phyloP scores from a whole-genome alignment of 805 yeast genomes.

The Candida parachauliodes region DNA sequence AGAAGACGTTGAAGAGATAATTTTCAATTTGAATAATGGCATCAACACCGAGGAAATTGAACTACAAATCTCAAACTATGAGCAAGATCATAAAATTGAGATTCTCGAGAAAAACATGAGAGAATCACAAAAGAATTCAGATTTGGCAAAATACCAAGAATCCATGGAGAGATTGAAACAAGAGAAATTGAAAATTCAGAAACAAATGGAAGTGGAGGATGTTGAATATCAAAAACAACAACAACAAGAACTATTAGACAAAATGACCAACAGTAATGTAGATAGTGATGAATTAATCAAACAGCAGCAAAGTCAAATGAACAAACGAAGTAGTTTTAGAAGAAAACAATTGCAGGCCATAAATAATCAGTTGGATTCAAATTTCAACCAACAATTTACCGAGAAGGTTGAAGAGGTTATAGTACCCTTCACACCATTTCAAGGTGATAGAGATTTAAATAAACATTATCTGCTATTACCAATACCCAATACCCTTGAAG shows the following conservation, averaged over 20 bases:
- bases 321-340: slow-evolving; percentile 63
- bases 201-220: slow-evolving; percentile 49
- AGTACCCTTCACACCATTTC: slow-evolving; percentile 88
- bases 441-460: slow-evolving; percentile 72
- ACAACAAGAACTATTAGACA: slow-evolving; percentile 39
- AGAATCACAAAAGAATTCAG: slow-evolving; percentile 58
- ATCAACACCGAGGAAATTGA: slow-evolving; percentile 69
- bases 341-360: slow-evolving; percentile 57
- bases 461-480: slow-evolving; percentile 47
- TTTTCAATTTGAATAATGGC: slow-evolving; percentile 70
- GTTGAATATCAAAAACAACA: slow-evolving; percentile 37
- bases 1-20: slow-evolving; percentile 77
- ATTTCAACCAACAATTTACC: slow-evolving; percentile 25
- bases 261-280: slow-evolving; percentile 27
- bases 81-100: slow-evolving; percentile 66
- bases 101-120: slow-evolving; percentile 74
- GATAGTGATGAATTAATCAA: slow-evolving; percentile 39
- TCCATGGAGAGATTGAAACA: slow-evolving; percentile 51
- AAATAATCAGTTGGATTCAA: slow-evolving; percentile 50
- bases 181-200: slow-evolving; percentile 64
- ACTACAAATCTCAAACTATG: slow-evolving; percentile 62
- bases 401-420: slow-evolving; percentile 17
- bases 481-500: slow-evolving; percentile 21
- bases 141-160: slow-evolving; percentile 64
- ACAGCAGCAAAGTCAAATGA: slow-evolving; percentile 35